Base-by-base conservation (phyloP, 2,329 filamentous ascomycete species). In the Grosmannia clavigera region DNA sequence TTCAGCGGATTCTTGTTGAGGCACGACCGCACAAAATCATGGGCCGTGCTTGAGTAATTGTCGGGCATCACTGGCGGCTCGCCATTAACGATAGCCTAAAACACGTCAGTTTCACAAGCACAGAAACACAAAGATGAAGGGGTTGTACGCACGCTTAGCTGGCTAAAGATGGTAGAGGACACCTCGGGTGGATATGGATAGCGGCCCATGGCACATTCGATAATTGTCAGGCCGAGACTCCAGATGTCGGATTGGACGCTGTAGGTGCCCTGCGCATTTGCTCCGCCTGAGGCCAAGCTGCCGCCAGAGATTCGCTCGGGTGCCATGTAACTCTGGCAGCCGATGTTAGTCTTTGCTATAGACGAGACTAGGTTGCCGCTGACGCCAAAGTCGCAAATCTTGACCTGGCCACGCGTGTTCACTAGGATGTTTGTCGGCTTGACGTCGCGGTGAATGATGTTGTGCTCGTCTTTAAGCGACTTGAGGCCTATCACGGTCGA, bases 291-390 rank as follows among this genome's bases (percentile, higher is more conserved):
- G 61, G 88, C 84, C 68, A 91, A 84, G 27, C 87, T 87, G 60
- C 92, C 91, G 56, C 90, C 90, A 10, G 90, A 90, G 68, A 99
- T 99, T 65, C 94, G 80, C 73, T 99, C 94, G 0, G 94, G 94
- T 0, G 94, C 94, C 94, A 99, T 99, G 75, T 99, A 99, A 70
- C 92, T 96, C 74, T 99, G 94, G 69, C 94, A 99, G 48, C 94
- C 94, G 68, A 99, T 99, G 70, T 99, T 99, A 33, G 94, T 99
- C 75, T 95, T 96, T 58, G 94, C 94, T 68, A 97, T 97, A 75
- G 91, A 96, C 29, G 94, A 92, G 27, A 99, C 94, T 29, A 99
- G 76, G 68, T 99, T 99, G 58, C 94, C 94, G 66, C 89, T 95
- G 60, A 99, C 94, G 60, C 94, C 94, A 71, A 99, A 99, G 73